Conservation (phyloP, 257 asterid species). For the Agastache rugosa region DNA sequence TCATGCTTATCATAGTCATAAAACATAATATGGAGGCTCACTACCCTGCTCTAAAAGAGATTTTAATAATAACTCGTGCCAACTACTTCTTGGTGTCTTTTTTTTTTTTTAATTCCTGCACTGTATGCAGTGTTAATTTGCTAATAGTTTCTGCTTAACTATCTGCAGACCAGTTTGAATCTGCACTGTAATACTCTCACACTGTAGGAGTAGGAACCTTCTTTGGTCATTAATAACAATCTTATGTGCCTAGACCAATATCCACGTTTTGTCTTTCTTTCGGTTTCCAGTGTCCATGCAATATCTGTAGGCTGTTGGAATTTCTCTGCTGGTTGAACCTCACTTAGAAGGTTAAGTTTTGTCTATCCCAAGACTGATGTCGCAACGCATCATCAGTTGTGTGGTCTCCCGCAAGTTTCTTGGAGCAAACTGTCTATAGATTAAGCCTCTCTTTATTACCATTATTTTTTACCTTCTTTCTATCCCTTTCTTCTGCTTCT, state of each 20-base stretch:
- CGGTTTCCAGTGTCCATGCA: background rate
- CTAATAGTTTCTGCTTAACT: background rate
- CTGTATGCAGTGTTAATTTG: background rate
- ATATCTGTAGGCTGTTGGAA: conserved; percentile 16
- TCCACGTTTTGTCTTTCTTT: background rate
- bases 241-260: conserved; percentile 10
- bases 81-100: background rate
- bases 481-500: background rate
- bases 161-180: conserved; percentile 7
- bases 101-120: conserved; percentile 17
- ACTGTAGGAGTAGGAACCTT: background rate
- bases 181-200: conserved; percentile 4
- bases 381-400: background rate
- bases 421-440: conserved; percentile 1
- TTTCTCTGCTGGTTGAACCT: conserved; percentile 20
- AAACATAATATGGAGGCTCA: background rate
- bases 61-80: background rate
- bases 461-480: background rate
- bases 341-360: conserved; percentile 17
- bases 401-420: conserved; percentile 4
- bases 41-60: conserved; percentile 5
- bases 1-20: conserved; percentile 9
- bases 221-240: background rate
- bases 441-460: background rate
- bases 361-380: background rate